Evolutionary conservation across 202 grass and related monocot species (phyloP).

Genomic region (Zizania palustris): DNA sequence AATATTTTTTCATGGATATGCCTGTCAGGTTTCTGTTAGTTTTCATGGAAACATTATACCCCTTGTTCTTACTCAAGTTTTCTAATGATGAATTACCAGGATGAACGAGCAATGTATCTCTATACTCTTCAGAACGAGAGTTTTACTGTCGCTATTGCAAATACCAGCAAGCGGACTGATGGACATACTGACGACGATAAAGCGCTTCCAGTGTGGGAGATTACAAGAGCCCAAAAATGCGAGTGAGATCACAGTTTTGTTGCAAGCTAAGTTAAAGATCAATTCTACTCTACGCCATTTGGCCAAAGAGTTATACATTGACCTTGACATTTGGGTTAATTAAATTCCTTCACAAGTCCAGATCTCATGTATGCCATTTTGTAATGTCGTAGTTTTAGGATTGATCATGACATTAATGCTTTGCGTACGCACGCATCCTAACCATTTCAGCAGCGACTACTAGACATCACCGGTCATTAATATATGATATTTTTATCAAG

Average conservation of each 20-base stretch:
- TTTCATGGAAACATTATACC: background rate
- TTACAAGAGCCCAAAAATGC: conserved; percentile 67
- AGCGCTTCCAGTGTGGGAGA: conserved; percentile 62
- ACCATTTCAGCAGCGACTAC: no score
- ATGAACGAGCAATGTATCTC: conserved; percentile 88
- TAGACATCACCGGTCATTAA: no score
- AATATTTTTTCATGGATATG: background rate
- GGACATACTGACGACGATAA: conserved; percentile 18
- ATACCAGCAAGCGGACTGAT: conserved; percentile 53
- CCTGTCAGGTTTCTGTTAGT: background rate
- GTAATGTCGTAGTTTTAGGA: no score
- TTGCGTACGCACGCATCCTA: no score
- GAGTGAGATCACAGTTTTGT: conserved; percentile 45
- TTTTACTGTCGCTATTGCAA: conserved; percentile 67
- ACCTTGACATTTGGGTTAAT: no score
- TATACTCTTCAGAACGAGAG: conserved; percentile 74
- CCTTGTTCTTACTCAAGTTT: conserved; percentile 19
- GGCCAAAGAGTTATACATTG: no score
- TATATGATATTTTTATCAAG: no score
- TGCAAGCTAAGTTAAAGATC: background rate
- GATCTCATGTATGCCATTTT: no score
- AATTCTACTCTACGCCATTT: background rate
- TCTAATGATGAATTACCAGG: conserved; percentile 57
- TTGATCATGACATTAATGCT: no score
- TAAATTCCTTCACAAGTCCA: no score